Conservation (phyloP, 108 stramenopile genomes). For the Conticribra weissflogii region DNA sequence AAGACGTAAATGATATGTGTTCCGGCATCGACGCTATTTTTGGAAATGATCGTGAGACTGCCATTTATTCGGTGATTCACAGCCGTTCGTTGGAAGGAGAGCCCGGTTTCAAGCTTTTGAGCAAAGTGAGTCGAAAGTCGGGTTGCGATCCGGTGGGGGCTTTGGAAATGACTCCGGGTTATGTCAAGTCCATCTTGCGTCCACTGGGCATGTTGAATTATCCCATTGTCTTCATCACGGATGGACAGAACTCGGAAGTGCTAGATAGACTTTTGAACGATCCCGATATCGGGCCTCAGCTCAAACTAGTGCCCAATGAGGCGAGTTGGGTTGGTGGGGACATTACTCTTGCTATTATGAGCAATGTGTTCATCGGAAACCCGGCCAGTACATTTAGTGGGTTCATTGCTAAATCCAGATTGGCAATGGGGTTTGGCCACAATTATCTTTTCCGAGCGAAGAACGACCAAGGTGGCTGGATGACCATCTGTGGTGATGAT, state of each 20-base stretch:
- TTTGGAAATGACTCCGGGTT: conserved; percentile 45
- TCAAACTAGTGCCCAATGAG: conserved; percentile 26
- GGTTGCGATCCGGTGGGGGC: conserved; percentile 46
- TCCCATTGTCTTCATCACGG: conserved; percentile 47
- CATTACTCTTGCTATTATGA: conserved; percentile 33
- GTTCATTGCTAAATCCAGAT: conserved; percentile 49
- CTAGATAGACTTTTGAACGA: conserved; percentile 27
- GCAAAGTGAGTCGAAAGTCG: background rate
- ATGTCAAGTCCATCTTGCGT: conserved; percentile 39
- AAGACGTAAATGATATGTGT: conserved; percentile 20
- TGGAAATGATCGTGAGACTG: conserved; percentile 2
- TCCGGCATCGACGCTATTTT: conserved; percentile 13
- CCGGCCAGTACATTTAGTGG: conserved; percentile 42
- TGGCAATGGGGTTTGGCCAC: conserved; percentile 36
- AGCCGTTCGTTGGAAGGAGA: conserved; percentile 15
- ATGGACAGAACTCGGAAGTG: conserved; percentile 36
- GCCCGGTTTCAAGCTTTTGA: conserved; percentile 11
- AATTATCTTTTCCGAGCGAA: conserved; percentile 29
- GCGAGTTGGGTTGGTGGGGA: conserved; percentile 52
- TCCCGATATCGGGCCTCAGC: conserved; percentile 40
- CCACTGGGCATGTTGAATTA: conserved; percentile 39
- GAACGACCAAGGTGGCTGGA: background rate
- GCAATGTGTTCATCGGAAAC: conserved; percentile 44
- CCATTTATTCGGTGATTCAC: conserved; percentile 24
- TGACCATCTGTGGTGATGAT: background rate